Conservation (phyloP, 208 protist species). For the Leishmania lainsoni region DNA sequence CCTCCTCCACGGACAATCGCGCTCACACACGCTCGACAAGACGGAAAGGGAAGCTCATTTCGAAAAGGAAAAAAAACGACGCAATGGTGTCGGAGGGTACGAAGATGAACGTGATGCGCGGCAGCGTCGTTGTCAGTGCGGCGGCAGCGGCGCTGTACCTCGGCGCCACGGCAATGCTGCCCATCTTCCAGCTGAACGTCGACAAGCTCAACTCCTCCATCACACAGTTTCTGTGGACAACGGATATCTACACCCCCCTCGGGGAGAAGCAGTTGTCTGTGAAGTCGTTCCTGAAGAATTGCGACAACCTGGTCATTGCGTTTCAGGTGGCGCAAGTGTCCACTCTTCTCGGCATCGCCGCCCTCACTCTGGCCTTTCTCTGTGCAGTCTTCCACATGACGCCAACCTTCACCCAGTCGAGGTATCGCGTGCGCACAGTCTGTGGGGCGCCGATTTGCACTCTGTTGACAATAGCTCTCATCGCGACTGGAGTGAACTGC, state of each 20-base stretch:
- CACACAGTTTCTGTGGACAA: constrained; percentile 37
- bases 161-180: constrained; percentile 3
- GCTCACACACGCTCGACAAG: background rate
- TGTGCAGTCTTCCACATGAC: constrained; percentile 21
- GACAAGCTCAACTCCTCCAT: constrained; percentile 30
- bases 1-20: background rate
- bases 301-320: constrained; percentile 17
- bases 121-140: constrained; percentile 13
- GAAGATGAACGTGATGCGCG: constrained; percentile 19
- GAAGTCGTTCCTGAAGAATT: constrained; percentile 23
- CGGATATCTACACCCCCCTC: constrained; percentile 33
- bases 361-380: constrained; percentile 16
- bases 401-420: constrained; percentile 19
- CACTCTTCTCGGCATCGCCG: constrained; percentile 14
- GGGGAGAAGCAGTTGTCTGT: constrained; percentile 24
- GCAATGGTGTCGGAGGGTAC: constrained; percentile 13
- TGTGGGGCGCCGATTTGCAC: constrained; percentile 23
- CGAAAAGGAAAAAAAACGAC: too few species aligned
- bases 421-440: constrained; percentile 11
- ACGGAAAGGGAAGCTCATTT: too few species aligned
- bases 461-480: constrained; percentile 13
- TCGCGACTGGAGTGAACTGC: constrained; percentile 5
- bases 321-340: constrained; percentile 28
- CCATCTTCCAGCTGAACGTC: constrained; percentile 24
- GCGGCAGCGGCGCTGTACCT: constrained; percentile 12